A percentile compares a stretch with the other conserved stretches of the same genome.
Conservation (phyloP, 495 filamentous ascomycete species). For the Penicillium roqueforti region DNA sequence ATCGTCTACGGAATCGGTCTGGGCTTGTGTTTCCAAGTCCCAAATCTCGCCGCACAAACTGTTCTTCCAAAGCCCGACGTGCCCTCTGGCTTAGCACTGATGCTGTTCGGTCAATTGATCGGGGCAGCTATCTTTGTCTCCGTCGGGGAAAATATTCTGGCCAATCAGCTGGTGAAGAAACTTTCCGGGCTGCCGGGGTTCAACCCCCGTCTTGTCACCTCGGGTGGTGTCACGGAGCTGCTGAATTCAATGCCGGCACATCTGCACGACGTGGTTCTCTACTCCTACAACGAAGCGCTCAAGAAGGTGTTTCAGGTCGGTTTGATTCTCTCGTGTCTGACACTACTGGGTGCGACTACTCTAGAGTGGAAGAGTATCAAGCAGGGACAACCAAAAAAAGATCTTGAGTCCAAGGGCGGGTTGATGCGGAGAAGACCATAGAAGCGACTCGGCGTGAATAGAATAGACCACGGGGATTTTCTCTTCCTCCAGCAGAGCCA, state of each 20-base stretch:
- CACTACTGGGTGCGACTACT: not conserved
- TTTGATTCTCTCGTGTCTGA: not conserved
- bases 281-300: not conserved
- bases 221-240: not conserved
- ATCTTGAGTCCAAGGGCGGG: not conserved
- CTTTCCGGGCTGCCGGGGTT: not conserved
- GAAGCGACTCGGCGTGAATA: not conserved
- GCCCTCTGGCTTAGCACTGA: not conserved
- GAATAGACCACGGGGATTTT: not conserved
- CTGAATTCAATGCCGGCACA: not conserved
- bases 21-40: not conserved
- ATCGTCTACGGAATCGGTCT: not conserved
- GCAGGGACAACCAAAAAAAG: not conserved
- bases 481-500: too few species aligned
- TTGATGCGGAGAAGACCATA: not conserved
- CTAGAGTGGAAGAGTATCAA: not conserved
- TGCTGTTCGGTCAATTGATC: not conserved
- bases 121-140: not conserved
- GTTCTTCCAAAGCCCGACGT: not conserved
- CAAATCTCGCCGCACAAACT: not conserved
- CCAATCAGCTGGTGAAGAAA: not conserved
- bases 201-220: not conserved
- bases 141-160: not conserved
- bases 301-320: not conserved
- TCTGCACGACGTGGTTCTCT: not conserved